Evolutionary conservation across 352 stramenopile genomes (phyloP).

Genomic region (Discostella stelligera): DNA sequence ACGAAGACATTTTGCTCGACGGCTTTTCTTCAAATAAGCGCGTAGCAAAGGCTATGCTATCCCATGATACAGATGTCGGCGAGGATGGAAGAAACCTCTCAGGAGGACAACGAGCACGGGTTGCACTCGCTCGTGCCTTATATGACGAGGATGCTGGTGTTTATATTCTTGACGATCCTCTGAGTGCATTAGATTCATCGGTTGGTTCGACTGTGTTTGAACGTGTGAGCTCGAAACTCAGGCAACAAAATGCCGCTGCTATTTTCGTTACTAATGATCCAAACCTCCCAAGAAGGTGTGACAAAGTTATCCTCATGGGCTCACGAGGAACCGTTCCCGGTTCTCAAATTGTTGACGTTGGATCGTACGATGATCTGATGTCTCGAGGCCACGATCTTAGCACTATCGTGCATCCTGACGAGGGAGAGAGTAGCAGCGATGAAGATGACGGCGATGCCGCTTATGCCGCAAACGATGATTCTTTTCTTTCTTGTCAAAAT

Average conservation of each 20-base stretch:
- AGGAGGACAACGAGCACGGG: conserved; percentile 79
- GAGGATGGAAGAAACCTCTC: conserved; percentile 74
- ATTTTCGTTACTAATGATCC: conserved; percentile 79
- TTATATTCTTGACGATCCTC: conserved; percentile 80
- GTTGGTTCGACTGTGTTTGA: conserved; percentile 72
- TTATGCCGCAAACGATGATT: conserved; percentile 1
- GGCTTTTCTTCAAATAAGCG: conserved; percentile 26
- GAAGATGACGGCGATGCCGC: conserved; percentile 9
- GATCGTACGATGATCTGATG: conserved; percentile 74
- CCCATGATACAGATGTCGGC: conserved; percentile 75
- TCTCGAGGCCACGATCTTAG: conserved; percentile 59
- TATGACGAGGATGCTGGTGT: conserved; percentile 72
- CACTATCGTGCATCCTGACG: conserved; percentile 32
- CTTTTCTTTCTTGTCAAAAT: conserved; percentile 17
- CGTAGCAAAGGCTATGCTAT: not conserved
- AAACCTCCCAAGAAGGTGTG: conserved; percentile 68
- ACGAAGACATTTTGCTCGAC: conserved; percentile 63
- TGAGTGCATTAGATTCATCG: conserved; percentile 72
- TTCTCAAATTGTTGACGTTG: conserved; percentile 67
- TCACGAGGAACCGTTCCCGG: conserved; percentile 30
- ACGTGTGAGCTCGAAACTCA: conserved; percentile 49
- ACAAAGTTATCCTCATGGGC: conserved; percentile 73
- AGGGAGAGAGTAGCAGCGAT: conserved; percentile 9
- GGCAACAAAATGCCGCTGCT: conserved; percentile 53
- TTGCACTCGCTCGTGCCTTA: conserved; percentile 78